phyloP scores from a whole-genome alignment of 2,329 filamentous ascomycete genomes.

The Botrytis paeoniae region DNA sequence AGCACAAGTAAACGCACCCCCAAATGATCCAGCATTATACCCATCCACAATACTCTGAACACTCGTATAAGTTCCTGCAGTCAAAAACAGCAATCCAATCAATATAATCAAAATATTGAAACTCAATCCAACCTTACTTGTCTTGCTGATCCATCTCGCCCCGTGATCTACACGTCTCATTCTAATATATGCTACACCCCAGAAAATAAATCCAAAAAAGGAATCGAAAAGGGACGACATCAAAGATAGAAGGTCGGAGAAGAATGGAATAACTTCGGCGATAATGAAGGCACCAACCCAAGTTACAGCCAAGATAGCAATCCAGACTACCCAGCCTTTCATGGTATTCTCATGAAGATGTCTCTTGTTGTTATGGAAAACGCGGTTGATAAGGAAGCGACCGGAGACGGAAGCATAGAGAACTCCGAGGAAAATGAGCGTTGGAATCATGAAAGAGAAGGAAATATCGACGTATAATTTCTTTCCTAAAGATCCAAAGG shows the following conservation, averaged over 20 bases:
- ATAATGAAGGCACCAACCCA: slow-evolving; percentile 94
- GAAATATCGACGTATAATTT: slow-evolving; percentile 78
- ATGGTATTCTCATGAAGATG: slow-evolving; percentile 81
- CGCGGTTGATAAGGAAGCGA: slow-evolving; percentile 86
- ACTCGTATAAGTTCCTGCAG: slow-evolving; percentile 75
- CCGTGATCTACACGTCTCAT: slow-evolving; percentile 67
- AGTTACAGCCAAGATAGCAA: slow-evolving; percentile 65
- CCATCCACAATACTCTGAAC: slow-evolving; percentile 73
- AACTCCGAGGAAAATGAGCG: slow-evolving; percentile 86
- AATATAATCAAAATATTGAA: slow-evolving; percentile 72
- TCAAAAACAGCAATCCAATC: slow-evolving; percentile 77
- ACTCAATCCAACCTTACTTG: slow-evolving; percentile 44
- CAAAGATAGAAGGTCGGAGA: slow-evolving; percentile 66
- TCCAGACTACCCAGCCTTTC: slow-evolving; percentile 77
- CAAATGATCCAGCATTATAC: slow-evolving; percentile 62
- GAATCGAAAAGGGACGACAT: slow-evolving; percentile 91
- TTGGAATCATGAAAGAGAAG: slow-evolving; percentile 95
- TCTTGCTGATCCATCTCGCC: slow-evolving; percentile 39
- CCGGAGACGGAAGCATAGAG: slow-evolving; percentile 87
- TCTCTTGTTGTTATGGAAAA: slow-evolving; percentile 69
- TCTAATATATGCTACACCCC: slow-evolving; percentile 76
- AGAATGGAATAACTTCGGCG: slow-evolving; percentile 90
- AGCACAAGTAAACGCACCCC: slow-evolving; percentile 71
- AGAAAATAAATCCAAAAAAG: slow-evolving; percentile 95
- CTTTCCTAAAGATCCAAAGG: slow-evolving; percentile 78